A percentile compares a stretch with the other conserved stretches of the same genome.
phyloP scores from a whole-genome alignment of 495 filamentous ascomycete species.

The Trichoderma orchidacearum region DNA sequence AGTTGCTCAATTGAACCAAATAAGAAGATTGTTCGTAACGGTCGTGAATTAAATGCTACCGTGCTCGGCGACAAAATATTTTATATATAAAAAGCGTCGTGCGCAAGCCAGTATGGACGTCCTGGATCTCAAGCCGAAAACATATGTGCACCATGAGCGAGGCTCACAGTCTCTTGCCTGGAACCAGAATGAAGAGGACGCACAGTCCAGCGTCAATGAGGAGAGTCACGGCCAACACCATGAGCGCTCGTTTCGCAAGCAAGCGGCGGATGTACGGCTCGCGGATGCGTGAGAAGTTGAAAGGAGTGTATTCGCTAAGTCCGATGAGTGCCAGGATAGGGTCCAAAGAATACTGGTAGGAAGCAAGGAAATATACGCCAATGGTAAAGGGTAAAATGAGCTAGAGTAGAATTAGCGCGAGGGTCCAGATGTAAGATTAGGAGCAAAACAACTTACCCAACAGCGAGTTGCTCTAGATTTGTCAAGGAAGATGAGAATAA shows the following conservation, averaged over 20 bases:
- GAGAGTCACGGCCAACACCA: constrained; percentile 58
- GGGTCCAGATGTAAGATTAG: background rate
- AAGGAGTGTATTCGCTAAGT: constrained; percentile 87
- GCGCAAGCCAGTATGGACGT: background rate
- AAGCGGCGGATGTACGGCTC: constrained; percentile 83
- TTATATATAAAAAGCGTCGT: too few relatives aligned
- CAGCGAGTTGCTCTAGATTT: constrained; percentile 57
- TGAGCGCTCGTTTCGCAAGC: constrained; percentile 64
- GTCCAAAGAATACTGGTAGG: constrained; percentile 89
- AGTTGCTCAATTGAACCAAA: background rate
- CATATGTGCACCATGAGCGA: background rate
- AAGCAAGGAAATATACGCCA: constrained; percentile 73
- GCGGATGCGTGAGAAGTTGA: constrained; percentile 71
- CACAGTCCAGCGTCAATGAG: constrained; percentile 64
- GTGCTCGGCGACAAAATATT: too few relatives aligned
- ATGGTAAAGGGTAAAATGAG: constrained; percentile 87
- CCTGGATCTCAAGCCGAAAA: background rate
- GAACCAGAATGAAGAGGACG: constrained; percentile 82
- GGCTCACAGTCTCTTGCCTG: constrained; percentile 64
- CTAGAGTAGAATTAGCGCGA: constrained; percentile 29
- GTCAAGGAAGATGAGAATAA: constrained; percentile 82
- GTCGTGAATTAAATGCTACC: background rate
- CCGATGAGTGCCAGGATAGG: constrained; percentile 81
- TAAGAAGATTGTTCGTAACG: background rate
- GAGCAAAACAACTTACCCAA: constrained; percentile 49